Conservation (phyloP, 352 stramenopile genomes). For the Pythium vanterpoolii region DNA sequence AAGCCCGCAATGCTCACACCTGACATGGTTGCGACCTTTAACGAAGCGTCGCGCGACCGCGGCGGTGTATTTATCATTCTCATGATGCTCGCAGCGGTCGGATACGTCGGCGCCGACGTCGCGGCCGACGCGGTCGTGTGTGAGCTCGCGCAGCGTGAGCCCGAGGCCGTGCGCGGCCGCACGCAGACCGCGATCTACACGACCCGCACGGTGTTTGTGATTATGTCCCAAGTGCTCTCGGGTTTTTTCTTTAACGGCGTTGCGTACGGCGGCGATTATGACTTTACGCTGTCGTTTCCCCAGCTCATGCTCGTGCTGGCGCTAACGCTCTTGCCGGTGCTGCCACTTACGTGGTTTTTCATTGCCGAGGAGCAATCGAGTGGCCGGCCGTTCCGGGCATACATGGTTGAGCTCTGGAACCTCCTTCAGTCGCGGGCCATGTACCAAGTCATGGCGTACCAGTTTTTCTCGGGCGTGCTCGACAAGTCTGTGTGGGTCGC, state of each 20-base stretch:
- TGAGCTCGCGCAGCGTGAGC: constrained; percentile 17
- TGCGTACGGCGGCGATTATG: constrained; percentile 20
- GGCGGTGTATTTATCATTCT: constrained; percentile 29
- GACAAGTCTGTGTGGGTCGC: constrained; percentile 9
- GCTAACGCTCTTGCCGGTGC: constrained; percentile 13
- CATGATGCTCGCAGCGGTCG: constrained; percentile 31
- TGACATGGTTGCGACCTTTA: constrained; percentile 6
- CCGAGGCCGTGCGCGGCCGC: constrained; percentile 17
- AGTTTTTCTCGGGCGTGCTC: constrained; percentile 17
- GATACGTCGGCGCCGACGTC: constrained; percentile 27
- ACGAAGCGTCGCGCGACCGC: constrained; percentile 21
- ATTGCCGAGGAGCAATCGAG: constrained; percentile 23
- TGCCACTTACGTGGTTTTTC: constrained; percentile 24
- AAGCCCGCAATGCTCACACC: constrained; percentile 10
- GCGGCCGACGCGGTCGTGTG: constrained; percentile 15
- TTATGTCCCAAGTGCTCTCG: constrained; percentile 23
- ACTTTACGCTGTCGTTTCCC: constrained; percentile 23
- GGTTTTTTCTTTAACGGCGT: constrained; percentile 31
- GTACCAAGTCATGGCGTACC: constrained; percentile 17
- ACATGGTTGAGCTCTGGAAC: constrained; percentile 25
- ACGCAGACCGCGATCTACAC: constrained; percentile 19
- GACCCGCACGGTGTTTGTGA: constrained; percentile 20
- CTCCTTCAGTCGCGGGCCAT: constrained; percentile 13
- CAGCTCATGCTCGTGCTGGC: constrained; percentile 25
- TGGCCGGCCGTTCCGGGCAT: constrained; percentile 13